These are phyloP conservation scores for Lomentospora prolificans DNA, from an alignment of 2,329 filamentous ascomycete genomes.

Conservation along the genomic window DNA sequence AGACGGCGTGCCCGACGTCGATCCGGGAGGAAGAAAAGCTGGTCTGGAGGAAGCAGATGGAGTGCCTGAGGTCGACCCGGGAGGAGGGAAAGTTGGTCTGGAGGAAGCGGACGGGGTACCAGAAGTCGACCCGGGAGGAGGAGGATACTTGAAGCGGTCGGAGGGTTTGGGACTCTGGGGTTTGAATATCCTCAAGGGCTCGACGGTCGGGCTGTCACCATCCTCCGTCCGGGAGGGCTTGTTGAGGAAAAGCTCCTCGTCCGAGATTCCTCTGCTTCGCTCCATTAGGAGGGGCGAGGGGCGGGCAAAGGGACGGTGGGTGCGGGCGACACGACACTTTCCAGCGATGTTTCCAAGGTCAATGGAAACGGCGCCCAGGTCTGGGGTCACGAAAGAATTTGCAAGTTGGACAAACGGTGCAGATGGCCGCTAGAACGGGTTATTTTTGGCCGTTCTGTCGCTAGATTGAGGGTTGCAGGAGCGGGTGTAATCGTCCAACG, in stretches of 20 bases:
- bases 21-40: constrained; percentile 47
- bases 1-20: constrained; percentile 25
- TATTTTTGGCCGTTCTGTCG: not conserved
- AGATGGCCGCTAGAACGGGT: not conserved
- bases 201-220: constrained; percentile 66
- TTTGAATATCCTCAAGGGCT: constrained; percentile 78
- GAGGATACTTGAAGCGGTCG: constrained; percentile 42
- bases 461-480: not conserved
- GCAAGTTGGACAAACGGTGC: not conserved
- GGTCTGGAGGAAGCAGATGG: constrained; percentile 39
- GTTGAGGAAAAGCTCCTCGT: constrained; percentile 76
- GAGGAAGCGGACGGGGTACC: constrained; percentile 28
- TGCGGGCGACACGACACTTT: no score
- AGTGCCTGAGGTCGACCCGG: constrained; percentile 22
- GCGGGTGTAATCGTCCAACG: not conserved
- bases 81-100: constrained; percentile 54
- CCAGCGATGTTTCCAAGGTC: no score
- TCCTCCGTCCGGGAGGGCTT: constrained; percentile 40
- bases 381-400: no score
- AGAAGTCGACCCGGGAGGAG: constrained; percentile 24
- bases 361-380: no score
- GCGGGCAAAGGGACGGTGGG: not conserved
- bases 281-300: constrained; percentile 25
- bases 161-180: constrained; percentile 54
- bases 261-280: constrained; percentile 54